phyloP scores from a whole-genome alignment of 2,329 filamentous ascomycete species.

The Boeremia lycopersici region DNA sequence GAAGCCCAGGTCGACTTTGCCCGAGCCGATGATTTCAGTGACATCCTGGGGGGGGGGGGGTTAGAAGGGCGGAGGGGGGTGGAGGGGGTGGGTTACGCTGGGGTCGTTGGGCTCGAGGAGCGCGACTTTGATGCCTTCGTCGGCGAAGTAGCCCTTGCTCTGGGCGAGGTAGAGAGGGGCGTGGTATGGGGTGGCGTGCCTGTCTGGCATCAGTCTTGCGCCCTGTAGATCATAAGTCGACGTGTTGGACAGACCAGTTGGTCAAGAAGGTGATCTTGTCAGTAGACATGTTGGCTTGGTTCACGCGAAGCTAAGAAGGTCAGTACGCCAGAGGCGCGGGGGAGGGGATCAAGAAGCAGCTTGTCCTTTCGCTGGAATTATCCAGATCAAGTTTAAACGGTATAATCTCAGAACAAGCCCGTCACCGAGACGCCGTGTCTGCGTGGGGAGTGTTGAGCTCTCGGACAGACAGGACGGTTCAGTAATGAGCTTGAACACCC shows the following conservation, averaged over 20 bases:
- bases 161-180: slow-evolving; percentile 79
- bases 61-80: not conserved
- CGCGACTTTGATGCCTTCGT: slow-evolving; percentile 78
- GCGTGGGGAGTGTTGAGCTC: slow-evolving; percentile 69
- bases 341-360: slow-evolving; percentile 64
- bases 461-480: slow-evolving; percentile 59
- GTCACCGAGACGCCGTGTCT: slow-evolving; percentile 76
- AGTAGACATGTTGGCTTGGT: slow-evolving; percentile 69
- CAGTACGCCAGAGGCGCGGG: slow-evolving; percentile 35
- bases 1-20: slow-evolving; percentile 78
- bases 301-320: slow-evolving; percentile 52
- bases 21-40: slow-evolving; percentile 78
- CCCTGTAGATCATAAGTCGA: not conserved
- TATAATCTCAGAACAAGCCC: slow-evolving; percentile 77
- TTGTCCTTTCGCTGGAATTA: slow-evolving; percentile 99
- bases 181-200: slow-evolving; percentile 83
- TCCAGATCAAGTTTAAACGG: slow-evolving; percentile 96
- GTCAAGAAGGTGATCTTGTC: slow-evolving; percentile 86
- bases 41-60: slow-evolving; percentile 64
- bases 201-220: slow-evolving; percentile 42
- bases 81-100: slow-evolving; percentile 54
- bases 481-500: slow-evolving; percentile 42
- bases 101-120: slow-evolving; percentile 80
- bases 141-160: slow-evolving; percentile 74
- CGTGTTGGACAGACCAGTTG: slow-evolving; percentile 68